Evolutionary conservation across 768 basidiomycete species (phyloP).

Genomic region (Termitomyces sp.): DNA sequence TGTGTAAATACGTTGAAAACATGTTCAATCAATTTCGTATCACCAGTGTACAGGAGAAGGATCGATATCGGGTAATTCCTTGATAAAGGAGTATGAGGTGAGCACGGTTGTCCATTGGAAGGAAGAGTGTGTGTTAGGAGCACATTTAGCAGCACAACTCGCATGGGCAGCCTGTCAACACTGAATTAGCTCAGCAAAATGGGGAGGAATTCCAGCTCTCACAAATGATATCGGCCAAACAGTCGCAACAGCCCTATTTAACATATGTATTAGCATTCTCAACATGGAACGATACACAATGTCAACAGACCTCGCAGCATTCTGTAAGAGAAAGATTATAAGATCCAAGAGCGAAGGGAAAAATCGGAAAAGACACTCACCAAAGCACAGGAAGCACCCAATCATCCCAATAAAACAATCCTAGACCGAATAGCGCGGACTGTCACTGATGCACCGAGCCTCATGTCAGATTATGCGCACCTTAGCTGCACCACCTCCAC

Average conservation of each 20-base stretch:
- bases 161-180: slow-evolving; percentile 64
- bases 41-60: not conserved
- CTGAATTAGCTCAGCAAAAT: not conserved
- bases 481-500: slow-evolving; percentile 71
- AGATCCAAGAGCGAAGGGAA: not conserved
- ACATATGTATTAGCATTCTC: not conserved
- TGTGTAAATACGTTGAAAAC: not conserved
- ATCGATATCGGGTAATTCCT: not conserved
- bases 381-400: slow-evolving; percentile 73
- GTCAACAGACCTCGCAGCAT: slow-evolving; percentile 61
- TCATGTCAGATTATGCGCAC: slow-evolving; percentile 28
- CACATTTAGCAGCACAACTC: slow-evolving; percentile 64
- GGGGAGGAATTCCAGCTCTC: slow-evolving; percentile 23
- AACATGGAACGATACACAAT: not conserved
- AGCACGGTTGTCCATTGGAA: not conserved
- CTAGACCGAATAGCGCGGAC: slow-evolving; percentile 27
- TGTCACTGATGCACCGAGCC: not conserved
- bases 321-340: slow-evolving; percentile 32
- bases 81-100: not conserved
- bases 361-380: slow-evolving; percentile 32
- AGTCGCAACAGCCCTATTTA: slow-evolving; percentile 65
- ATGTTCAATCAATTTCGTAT: not conserved
- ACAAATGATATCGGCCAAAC: slow-evolving; percentile 70
- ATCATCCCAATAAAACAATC: slow-evolving; percentile 63
- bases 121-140: slow-evolving; percentile 21